Evolutionary conservation across 2,329 filamentous ascomycete species (phyloP), one percentile per base, ranked within the genome.

Genomic region (Trichoderma citrinoviride): DNA sequence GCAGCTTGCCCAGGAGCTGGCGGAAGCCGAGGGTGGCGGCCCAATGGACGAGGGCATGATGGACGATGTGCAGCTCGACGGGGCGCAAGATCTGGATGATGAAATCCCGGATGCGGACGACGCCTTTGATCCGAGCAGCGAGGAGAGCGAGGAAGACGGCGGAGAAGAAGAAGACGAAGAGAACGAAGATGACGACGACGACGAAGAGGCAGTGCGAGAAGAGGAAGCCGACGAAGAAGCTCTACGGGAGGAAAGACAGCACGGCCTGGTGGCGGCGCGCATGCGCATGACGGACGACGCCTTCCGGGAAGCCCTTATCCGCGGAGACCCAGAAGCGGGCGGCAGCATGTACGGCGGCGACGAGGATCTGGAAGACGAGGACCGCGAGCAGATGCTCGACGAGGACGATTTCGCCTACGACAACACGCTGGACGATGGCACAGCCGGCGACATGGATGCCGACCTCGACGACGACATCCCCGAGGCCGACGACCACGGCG

Each of bases 401-500:
- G 87, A 89, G 71, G 86, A 88, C 52, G 86, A 88, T 70, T 79
- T 89, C 70, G 75, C 74, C 54, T 74, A 73, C 17, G 73, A 74
- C 15, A 76, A 69, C 17, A 56, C 40, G 29, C 64, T 66, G 6
- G 72, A 75, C 37, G 69, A 72, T 64, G 70, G 64, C 15, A 69
- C 71, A 15, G 72, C 71, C 65, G 68, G 70, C 67, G 82, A 82
- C 71, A 88, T 89, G 84, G 87, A 85, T 57, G 86, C 83, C n/a
- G 83, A 92, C 72, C 80, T 92, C 46, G 90, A 92, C 73, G 88
- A 87, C 55, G 88, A 90, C 66, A 85, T 92, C 41, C 88, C 89
- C 21, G 87, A 90, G 66, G 87, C 82, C 10, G 84, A 86, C 71
- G 80, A 79, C n/a, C n/a, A n/a, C 71, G 85, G 82, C 27, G 85